Base-by-base conservation (phyloP, 139 green algal genomes). In the Bryopsis sp. region DNA sequence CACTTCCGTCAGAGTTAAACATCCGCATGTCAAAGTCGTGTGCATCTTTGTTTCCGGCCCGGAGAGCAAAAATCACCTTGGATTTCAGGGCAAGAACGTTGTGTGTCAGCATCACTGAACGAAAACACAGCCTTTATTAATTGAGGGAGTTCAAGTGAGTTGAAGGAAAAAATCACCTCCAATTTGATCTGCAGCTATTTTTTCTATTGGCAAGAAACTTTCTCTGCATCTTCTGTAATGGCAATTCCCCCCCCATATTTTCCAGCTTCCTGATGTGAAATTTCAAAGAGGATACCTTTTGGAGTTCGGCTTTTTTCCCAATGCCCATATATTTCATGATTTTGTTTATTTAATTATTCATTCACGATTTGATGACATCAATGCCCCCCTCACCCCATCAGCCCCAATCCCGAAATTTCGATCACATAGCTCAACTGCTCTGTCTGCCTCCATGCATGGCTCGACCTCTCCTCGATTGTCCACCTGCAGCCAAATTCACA, bases 1-100 rank as follows among this genome's bases (percentile, higher is more conserved):
- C 94, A 28, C 73, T 90, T 60, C 94, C 94, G 68, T 99, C 94
- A 0, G 75, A 88, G 84, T 99, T 99, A 84, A 89, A 97, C 63
- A 99, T 97, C 57, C 92, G 83, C 94, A 99, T 99, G 19, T 82
- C 83, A 65, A 96, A 90, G 72, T 98, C 92, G 2, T 78, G 84
- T 47, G 86, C 81, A 19, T 76, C 79, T 1, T 80, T 48, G 2
- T 83, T n/a, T n/a, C n/a, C n/a, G n/a, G n/a, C 39, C 0, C 90
- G 90, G 59, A 97, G 68, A 2, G 89, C 89, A 85, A 98, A 97
- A 67, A 97, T 97, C 31, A 96, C 81, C 76, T 89, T n/a, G n/a
- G n/a, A n/a, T n/a, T n/a, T n/a, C n/a, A n/a, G n/a, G n/a, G n/a
- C n/a, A n/a, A n/a, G n/a, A n/a, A n/a, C n/a, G n/a, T n/a, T n/a